phyloP scores from a whole-genome alignment of 139 green algal genomes.

The Monoraphidium neglectum region DNA sequence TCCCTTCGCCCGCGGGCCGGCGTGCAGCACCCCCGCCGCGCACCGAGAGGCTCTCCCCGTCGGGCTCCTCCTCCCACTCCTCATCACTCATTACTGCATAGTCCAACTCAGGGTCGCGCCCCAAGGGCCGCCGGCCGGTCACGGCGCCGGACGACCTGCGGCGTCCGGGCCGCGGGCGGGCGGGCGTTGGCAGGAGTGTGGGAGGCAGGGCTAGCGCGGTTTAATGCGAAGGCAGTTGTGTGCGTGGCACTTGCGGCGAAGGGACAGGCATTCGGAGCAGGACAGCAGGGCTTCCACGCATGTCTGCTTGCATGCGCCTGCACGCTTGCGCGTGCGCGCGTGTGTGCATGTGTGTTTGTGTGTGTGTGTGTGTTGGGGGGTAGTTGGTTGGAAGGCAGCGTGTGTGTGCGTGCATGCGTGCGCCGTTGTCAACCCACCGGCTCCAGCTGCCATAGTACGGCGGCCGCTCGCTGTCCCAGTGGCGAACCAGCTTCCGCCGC shows the following conservation, averaged over 20 bases:
- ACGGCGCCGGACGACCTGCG: constrained; percentile 27
- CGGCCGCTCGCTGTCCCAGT: constrained; percentile 45
- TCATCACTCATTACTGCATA: constrained; percentile 79
- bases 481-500: constrained; percentile 60
- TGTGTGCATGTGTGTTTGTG: too few species aligned
- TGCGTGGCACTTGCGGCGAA: neutral
- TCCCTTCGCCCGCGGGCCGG: neutral
- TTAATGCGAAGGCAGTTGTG: neutral
- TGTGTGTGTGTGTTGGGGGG: too few species aligned
- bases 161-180: neutral
- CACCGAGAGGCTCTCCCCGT: constrained; percentile 53
- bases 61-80: constrained; percentile 85
- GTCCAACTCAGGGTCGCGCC: constrained; percentile 59
- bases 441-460: constrained; percentile 60
- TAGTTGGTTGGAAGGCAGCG: too few species aligned
- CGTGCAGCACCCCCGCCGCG: neutral
- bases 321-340: too few species aligned
- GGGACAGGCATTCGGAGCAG: neutral
- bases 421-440: too few species aligned
- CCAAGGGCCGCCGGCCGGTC: constrained; percentile 43
- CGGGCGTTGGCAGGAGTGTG: too few species aligned
- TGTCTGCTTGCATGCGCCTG: too few species aligned
- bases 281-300: too few species aligned
- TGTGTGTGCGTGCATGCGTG: too few species aligned
- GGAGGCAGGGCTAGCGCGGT: neutral